phyloP scores from a whole-genome alignment of 805 yeast genomes.

The Suhomyces sp. region DNA sequence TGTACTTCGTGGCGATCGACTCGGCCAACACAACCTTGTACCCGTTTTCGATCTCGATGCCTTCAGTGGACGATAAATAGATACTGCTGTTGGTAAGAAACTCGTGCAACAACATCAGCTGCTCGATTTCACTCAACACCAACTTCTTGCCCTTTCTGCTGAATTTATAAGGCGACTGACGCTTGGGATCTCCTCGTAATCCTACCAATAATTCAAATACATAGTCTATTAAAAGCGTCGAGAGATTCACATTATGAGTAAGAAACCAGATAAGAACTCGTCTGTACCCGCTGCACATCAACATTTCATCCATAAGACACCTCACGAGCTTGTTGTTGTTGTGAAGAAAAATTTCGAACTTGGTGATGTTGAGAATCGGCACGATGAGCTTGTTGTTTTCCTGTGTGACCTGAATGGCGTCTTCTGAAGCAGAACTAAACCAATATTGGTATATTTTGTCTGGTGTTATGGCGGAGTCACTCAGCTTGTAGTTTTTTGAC shows the following conservation, averaged over 20 bases:
- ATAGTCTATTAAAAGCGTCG: constrained; percentile 57
- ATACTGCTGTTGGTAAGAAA: constrained; percentile 51
- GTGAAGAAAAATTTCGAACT: constrained; percentile 51
- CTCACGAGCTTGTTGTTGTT: constrained; percentile 53
- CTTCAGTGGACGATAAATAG: constrained; percentile 32
- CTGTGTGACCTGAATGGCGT: constrained; percentile 21
- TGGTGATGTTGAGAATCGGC: constrained; percentile 31
- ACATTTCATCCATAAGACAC: constrained; percentile 62
- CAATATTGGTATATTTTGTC: constrained; percentile 50
- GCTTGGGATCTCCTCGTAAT: constrained; percentile 45
- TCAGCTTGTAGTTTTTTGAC: background rate
- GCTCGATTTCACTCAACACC: constrained; percentile 55
- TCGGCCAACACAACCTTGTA: constrained; percentile 28
- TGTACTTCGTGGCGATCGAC: constrained; percentile 38
- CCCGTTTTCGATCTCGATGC: constrained; percentile 29
- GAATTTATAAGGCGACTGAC: constrained; percentile 34
- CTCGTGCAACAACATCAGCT: constrained; percentile 66
- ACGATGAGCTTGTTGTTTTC: constrained; percentile 26
- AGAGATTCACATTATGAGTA: constrained; percentile 55
- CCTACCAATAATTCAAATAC: constrained; percentile 59
- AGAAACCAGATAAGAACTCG: constrained; percentile 65
- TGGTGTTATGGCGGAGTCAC: constrained; percentile 33
- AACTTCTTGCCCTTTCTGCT: constrained; percentile 55
- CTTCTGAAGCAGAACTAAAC: constrained; percentile 32
- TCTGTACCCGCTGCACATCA: constrained; percentile 66